phyloP scores from a whole-genome alignment of 208 protist species.

The Crithidia brevicula region DNA sequence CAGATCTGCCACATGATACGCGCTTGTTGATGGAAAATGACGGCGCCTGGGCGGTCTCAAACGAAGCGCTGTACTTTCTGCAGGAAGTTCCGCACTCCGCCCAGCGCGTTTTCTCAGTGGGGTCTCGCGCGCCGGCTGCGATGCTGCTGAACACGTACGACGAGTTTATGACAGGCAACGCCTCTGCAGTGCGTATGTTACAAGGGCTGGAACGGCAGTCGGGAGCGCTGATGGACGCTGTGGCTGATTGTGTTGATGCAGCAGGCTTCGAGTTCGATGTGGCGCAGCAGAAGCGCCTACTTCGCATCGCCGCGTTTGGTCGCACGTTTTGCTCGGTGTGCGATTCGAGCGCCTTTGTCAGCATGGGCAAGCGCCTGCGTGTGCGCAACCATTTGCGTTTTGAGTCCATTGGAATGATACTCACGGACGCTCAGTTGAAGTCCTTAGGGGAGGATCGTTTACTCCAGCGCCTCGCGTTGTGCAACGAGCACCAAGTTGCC shows the following conservation, averaged over 20 bases:
- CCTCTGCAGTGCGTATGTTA: slow-evolving; percentile 69
- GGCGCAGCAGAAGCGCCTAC: slow-evolving; percentile 80
- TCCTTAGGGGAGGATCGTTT: slow-evolving; percentile 64
- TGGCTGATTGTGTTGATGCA: slow-evolving; percentile 89
- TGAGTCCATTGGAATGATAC: slow-evolving; percentile 76
- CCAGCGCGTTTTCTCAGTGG: slow-evolving; percentile 75
- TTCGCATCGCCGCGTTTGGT: slow-evolving; percentile 94
- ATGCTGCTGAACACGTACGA: slow-evolving; percentile 75
- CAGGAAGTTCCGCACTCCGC: slow-evolving; percentile 53
- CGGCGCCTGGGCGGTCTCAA: slow-evolving; percentile 60
- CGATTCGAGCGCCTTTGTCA: slow-evolving; percentile 83
- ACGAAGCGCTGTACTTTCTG: slow-evolving; percentile 66
- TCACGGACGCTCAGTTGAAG: slow-evolving; percentile 89
- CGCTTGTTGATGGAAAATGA: slow-evolving; percentile 61
- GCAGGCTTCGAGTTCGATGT: slow-evolving; percentile 85
- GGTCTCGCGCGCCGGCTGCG: slow-evolving; percentile 59
- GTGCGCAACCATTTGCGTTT: slow-evolving; percentile 88
- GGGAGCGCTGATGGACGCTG: slow-evolving; percentile 65
- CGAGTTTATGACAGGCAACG: slow-evolving; percentile 78
- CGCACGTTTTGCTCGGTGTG: slow-evolving; percentile 92
- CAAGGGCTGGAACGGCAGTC: slow-evolving; percentile 59
- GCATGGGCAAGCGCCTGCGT: slow-evolving; percentile 75
- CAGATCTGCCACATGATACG: slow-evolving; percentile 58
- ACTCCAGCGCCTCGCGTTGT: slow-evolving; percentile 74
- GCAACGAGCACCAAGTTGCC: slow-evolving; percentile 89